Conservation (phyloP, 139 green algal genomes). For the Chlamydomonas applanata region DNA sequence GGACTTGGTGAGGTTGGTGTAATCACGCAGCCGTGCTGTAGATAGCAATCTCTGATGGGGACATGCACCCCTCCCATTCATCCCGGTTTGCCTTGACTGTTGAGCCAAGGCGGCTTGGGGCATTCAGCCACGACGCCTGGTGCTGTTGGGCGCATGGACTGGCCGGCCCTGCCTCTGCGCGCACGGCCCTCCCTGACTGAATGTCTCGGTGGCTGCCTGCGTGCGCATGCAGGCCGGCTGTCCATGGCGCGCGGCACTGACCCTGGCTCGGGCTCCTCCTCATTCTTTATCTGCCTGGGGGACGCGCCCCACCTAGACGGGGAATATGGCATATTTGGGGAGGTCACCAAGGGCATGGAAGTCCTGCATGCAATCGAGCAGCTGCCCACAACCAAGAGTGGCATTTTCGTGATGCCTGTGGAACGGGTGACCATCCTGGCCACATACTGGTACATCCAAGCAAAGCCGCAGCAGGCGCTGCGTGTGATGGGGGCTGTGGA, state of each 20-base stretch:
- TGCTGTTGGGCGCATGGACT: background rate
- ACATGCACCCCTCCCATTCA: too few relatives aligned
- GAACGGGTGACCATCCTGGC: constrained; percentile 62
- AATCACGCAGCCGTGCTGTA: too few relatives aligned
- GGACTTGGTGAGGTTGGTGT: too few relatives aligned
- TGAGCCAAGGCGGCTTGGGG: too few relatives aligned
- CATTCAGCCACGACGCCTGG: too few relatives aligned
- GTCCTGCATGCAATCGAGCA: constrained; percentile 61
- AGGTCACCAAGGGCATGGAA: constrained; percentile 66
- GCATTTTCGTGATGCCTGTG: constrained; percentile 69
- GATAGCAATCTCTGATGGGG: too few relatives aligned
- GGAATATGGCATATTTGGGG: constrained; percentile 44
- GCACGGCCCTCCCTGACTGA: too few relatives aligned
- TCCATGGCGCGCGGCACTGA: constrained; percentile 75
- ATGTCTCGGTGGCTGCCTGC: background rate
- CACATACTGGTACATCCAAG: constrained; percentile 42
- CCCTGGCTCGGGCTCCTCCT: constrained; percentile 64
- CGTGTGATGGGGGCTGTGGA: background rate
- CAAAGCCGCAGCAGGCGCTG: background rate
- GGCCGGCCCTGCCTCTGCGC: too few relatives aligned
- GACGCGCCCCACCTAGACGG: constrained; percentile 82
- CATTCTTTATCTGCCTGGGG: constrained; percentile 82
- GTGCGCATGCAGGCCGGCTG: constrained; percentile 26
- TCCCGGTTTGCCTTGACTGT: too few relatives aligned
- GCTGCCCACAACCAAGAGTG: constrained; percentile 56